These are phyloP conservation scores for Triticum monococcum DNA, from an alignment of 176 grass and related monocot species.

Conservation along the genomic window DNA sequence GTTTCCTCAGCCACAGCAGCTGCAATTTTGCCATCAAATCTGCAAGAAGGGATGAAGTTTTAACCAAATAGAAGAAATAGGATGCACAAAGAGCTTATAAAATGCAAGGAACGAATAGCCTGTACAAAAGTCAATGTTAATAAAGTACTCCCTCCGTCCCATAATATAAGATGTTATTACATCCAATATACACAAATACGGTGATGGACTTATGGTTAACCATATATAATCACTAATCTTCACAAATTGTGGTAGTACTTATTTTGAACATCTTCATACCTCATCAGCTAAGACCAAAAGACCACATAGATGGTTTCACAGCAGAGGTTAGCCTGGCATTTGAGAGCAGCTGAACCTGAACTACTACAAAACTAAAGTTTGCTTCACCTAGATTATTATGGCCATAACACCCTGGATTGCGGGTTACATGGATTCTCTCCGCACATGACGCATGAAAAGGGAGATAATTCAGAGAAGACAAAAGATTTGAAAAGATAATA, in stretches of 20 bases:
- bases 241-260: not conserved
- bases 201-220: constrained; percentile 1
- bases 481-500: not conserved
- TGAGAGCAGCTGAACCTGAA: constrained; percentile 15
- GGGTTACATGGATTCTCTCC: constrained; percentile 1
- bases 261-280: constrained; percentile 9
- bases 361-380: constrained; percentile 6
- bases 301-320: not conserved
- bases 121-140: not conserved
- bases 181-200: not conserved
- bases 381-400: constrained; percentile 1
- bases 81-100: constrained; percentile 9
- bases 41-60: constrained; percentile 36
- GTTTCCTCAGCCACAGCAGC: constrained; percentile 88
- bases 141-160: not conserved
- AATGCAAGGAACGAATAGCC: constrained; percentile 10
- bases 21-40: constrained; percentile 99
- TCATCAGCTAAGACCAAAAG: not conserved
- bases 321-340: not conserved
- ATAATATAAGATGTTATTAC: no score
- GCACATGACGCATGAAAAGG: not conserved
- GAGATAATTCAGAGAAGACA: not conserved
- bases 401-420: not conserved
- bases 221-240: not conserved
- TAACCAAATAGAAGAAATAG: constrained; percentile 23